Conservation (phyloP, 495 filamentous ascomycete genomes). For the Haplographium delicatum region DNA sequence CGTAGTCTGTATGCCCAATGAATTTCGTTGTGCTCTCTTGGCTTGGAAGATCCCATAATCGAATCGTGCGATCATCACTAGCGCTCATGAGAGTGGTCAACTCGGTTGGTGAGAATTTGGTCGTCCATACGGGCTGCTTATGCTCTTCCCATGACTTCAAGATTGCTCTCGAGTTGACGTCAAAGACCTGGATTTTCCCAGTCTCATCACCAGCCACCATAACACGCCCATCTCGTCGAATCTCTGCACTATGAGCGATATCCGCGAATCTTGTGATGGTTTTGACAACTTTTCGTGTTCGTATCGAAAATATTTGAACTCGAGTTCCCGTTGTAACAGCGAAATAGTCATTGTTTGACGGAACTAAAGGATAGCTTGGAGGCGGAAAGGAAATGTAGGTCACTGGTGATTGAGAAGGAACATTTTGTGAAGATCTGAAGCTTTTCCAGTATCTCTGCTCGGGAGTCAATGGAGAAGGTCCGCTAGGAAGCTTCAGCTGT, state of each 20-base stretch:
- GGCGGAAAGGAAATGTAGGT: constrained; percentile 82
- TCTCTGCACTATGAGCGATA: constrained; percentile 77
- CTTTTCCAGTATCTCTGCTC: constrained; percentile 94
- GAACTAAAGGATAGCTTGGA: constrained; percentile 32
- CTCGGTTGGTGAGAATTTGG: constrained; percentile 80
- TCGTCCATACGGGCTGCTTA: constrained; percentile 90
- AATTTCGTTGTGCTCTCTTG: constrained; percentile 70
- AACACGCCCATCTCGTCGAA: constrained; percentile 83
- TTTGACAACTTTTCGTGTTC: constrained; percentile 82
- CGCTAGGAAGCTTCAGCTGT: constrained; percentile 75
- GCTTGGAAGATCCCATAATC: constrained; percentile 88
- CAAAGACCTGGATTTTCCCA: constrained; percentile 90
- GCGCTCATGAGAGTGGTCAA: constrained; percentile 78
- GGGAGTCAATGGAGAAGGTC: constrained; percentile 66
- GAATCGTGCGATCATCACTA: constrained; percentile 85
- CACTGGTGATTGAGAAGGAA: constrained; percentile 82
- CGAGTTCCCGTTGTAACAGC: constrained; percentile 87
- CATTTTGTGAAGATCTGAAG: constrained; percentile 81
- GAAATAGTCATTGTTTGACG: constrained; percentile 65
- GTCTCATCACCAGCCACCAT: constrained; percentile 86
- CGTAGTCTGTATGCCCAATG: constrained; percentile 88
- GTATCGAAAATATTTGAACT: constrained; percentile 86
- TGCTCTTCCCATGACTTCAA: constrained; percentile 95
- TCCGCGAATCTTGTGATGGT: constrained; percentile 91
- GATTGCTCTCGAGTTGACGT: constrained; percentile 81